phyloP scores from a whole-genome alignment of 2,329 filamentous ascomycete species.

The Coniella lustricola region DNA sequence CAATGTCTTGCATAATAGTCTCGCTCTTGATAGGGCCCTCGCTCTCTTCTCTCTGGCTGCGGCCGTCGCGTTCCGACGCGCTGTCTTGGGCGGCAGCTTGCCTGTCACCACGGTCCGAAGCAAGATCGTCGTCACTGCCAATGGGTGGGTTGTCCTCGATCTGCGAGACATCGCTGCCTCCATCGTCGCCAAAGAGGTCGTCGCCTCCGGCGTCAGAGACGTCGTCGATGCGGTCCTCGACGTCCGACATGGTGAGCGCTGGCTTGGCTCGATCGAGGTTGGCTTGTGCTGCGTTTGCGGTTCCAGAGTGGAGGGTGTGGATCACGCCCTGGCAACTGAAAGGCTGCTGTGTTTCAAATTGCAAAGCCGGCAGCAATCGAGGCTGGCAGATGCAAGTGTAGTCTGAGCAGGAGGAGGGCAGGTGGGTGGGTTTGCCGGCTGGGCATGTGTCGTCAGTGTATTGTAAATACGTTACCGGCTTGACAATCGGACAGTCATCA shows the following conservation, averaged over 20 bases:
- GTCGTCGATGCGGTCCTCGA: constrained; percentile 41
- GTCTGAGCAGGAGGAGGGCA: too few relatives aligned
- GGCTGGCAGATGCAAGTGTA: too few relatives aligned
- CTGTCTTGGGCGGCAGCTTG: constrained; percentile 1
- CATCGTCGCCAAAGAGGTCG: constrained; percentile 57
- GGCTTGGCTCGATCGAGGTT: background rate
- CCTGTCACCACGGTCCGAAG: constrained; percentile 32
- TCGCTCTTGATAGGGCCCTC: background rate
- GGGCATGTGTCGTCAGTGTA: too few relatives aligned
- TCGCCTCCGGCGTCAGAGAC: constrained; percentile 49
- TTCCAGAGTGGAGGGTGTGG: background rate
- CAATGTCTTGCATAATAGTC: constrained; percentile 39
- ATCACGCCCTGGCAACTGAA: too few relatives aligned
- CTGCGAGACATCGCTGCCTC: constrained; percentile 51
- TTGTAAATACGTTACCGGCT: too few relatives aligned
- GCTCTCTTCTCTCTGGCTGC: constrained; percentile 28
- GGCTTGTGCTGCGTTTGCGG: background rate
- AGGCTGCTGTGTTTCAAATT: too few relatives aligned
- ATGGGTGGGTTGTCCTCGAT: constrained; percentile 15
- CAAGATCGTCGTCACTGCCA: constrained; percentile 51
- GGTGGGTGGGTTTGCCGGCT: too few relatives aligned
- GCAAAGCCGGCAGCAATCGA: too few relatives aligned
- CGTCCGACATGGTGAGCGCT: constrained; percentile 43
- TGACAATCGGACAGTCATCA: too few relatives aligned
- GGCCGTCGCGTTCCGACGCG: constrained; percentile 15